phyloP scores from a whole-genome alignment of 192 early-diverging fungal species.

The Umbelopsis vinacea region DNA sequence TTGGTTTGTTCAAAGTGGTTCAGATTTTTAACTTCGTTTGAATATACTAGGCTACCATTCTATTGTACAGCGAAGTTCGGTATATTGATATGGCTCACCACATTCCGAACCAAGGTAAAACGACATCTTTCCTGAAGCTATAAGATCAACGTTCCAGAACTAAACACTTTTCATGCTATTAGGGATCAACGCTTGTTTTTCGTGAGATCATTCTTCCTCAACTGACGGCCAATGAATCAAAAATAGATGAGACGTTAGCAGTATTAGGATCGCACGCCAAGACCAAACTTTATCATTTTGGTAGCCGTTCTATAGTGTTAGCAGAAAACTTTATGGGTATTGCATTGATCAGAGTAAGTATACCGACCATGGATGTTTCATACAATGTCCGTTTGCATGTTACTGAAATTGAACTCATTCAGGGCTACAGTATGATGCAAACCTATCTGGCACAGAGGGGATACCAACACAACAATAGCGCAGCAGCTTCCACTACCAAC shows the following conservation, averaged over 20 bases:
- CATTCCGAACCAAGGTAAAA: background rate
- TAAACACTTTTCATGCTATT: background rate
- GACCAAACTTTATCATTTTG: background rate
- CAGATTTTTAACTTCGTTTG: background rate
- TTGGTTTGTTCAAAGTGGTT: no score
- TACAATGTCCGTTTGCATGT: background rate
- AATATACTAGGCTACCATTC: conserved; percentile 3
- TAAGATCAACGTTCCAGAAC: background rate
- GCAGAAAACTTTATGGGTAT: background rate
- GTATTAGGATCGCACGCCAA: background rate
- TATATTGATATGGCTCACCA: conserved; percentile 6
- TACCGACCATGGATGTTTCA: background rate
- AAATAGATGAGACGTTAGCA: conserved; percentile 14
- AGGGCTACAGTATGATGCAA: background rate
- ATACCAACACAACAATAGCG: background rate
- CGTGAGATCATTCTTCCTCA: conserved; percentile 18
- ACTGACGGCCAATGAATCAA: conserved; percentile 14
- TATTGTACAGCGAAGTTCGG: background rate
- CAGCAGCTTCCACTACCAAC: background rate
- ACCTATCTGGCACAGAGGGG: background rate
- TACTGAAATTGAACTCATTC: background rate
- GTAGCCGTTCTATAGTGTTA: background rate
- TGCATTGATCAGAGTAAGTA: background rate
- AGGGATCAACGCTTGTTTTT: conserved; percentile 10
- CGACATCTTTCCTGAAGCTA: background rate